Evolutionary conservation across 192 early-diverging fungal genomes (phyloP), one percentile per base, ranked within the genome.

Genomic region (Coemansia sp.): DNA sequence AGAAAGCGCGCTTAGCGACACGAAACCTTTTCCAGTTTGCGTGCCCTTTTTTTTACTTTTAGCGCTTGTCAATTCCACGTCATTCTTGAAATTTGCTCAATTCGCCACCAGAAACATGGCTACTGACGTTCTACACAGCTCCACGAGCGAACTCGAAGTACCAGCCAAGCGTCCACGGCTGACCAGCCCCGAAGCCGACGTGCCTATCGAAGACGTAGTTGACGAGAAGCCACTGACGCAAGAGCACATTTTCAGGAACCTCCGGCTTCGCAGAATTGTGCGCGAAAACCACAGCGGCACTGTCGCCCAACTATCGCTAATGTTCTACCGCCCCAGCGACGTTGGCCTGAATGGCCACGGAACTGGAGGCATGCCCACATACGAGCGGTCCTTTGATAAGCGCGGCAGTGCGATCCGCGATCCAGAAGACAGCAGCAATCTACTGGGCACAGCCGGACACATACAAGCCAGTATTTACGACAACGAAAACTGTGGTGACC

Each of bases 401-500:
- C 88, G 88, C 20, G 92, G 92, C n/a, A 73, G 79, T 13, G 87
- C 91, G 20, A 80, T 88, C 33, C 84, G 91, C 18, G 88, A 90
- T 24, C 71, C 84, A 2, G 75, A 69, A 44, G 91, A 95, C 70
- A 89, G 84, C 36, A 92, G 90, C 69, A 94, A 93, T 60, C 72
- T 95, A 27, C 75, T 94, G 43, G 92, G 88, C 8, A 94, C 89
- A 0, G 88, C 89, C 7, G 93, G 91, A 29, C 85, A 86, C 20
- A 70, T 81, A 38, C 91, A 92, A 89, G 89, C 90, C 15, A 95
- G 90, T 65, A 86, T 95, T 15, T 97, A 93, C 73, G 95, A 97
- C 70, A 97, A 97, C 76, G 94, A 94, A 72, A 94, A 97, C 73
- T 94, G 92, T 64, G 94, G 94, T 12, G 93, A 95, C 71, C 95